Conservation (phyloP, 2,329 filamentous ascomycete species). For the Chaetomiaceae sp. region DNA sequence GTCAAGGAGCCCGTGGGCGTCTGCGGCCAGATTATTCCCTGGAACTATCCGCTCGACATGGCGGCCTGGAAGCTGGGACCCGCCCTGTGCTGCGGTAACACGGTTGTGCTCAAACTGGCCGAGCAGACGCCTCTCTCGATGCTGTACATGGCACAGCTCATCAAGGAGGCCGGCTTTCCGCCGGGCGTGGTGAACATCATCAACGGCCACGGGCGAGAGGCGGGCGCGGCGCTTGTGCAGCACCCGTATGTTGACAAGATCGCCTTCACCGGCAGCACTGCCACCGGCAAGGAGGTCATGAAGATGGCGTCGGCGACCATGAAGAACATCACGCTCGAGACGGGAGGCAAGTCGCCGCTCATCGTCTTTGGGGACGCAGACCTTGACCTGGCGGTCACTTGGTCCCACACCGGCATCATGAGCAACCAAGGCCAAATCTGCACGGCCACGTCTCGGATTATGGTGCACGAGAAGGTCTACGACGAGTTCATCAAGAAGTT, state of each 20-base stretch:
- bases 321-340: constrained; percentile 59
- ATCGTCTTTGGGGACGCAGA: constrained; percentile 60
- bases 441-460: constrained; percentile 55
- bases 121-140: constrained; percentile 62
- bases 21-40: constrained; percentile 72
- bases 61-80: constrained; percentile 74
- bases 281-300: constrained; percentile 67
- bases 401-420: constrained; percentile 43
- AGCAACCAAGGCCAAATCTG: constrained; percentile 59
- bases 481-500: constrained; percentile 61
- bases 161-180: constrained; percentile 71
- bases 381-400: constrained; percentile 58
- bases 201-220: constrained; percentile 62
- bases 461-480: constrained; percentile 55
- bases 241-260: constrained; percentile 65
- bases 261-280: constrained; percentile 67
- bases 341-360: constrained; percentile 59
- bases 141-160: constrained; percentile 58
- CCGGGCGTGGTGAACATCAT: constrained; percentile 71
- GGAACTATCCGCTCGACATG: constrained; percentile 77
- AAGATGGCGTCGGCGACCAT: constrained; percentile 59
- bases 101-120: constrained; percentile 58
- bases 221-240: constrained; percentile 60
- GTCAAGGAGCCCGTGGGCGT: constrained; percentile 73
- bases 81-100: constrained; percentile 61